Conservation (phyloP, 768 basidiomycete genomes). For the Xerocomellus intermedius region DNA sequence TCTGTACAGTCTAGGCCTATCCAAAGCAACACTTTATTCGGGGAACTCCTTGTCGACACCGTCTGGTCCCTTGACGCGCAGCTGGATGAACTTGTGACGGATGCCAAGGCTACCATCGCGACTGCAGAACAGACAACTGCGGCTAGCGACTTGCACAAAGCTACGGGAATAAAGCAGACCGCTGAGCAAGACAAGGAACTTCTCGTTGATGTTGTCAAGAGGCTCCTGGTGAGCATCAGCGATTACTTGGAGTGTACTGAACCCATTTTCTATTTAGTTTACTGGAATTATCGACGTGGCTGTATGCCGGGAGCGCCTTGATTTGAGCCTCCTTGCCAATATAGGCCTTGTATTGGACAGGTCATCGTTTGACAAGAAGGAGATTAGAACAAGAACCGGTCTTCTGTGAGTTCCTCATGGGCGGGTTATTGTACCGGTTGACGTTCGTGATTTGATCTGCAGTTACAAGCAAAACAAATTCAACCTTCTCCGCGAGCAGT, state of each 20-base stretch:
- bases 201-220: slow-evolving; percentile 56
- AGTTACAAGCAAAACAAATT: slow-evolving; percentile 99
- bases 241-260: neutral
- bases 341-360: slow-evolving; percentile 73
- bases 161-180: slow-evolving; percentile 46
- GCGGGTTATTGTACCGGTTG: neutral
- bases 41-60: slow-evolving; percentile 73
- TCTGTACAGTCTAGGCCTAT: slow-evolving; percentile 39
- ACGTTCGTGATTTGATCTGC: slow-evolving; percentile 7
- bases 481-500: slow-evolving; percentile 95
- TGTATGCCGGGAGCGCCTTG: slow-evolving; percentile 73
- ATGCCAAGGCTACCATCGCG: slow-evolving; percentile 47
- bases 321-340: slow-evolving; percentile 57
- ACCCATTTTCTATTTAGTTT: slow-evolving; percentile 41
- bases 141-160: slow-evolving; percentile 26
- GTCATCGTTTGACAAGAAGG: slow-evolving; percentile 67
- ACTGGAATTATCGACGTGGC: slow-evolving; percentile 54
- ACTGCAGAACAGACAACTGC: slow-evolving; percentile 27
- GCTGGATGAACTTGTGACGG: slow-evolving; percentile 65
- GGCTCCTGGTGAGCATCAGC: slow-evolving; percentile 48
- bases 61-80: slow-evolving; percentile 80
- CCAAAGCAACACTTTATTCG: slow-evolving; percentile 47
- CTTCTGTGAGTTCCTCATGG: slow-evolving; percentile 60
- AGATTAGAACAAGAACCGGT: slow-evolving; percentile 75
- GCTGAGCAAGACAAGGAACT: slow-evolving; percentile 65